Evolutionary conservation across 75 land plant genomes (phyloP).

Genomic region (Adiantum capillusveneris): DNA sequence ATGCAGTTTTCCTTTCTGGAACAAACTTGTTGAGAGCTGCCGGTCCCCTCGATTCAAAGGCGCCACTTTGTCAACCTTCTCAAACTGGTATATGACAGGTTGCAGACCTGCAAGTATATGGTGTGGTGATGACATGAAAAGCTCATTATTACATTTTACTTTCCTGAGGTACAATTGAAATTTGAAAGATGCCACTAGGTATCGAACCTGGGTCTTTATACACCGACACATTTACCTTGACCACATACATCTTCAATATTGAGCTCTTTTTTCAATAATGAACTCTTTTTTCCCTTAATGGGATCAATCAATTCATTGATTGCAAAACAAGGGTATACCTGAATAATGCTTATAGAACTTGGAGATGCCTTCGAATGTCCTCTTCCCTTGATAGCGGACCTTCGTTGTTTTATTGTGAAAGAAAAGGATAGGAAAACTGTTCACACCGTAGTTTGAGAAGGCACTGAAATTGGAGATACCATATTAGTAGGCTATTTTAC

Average conservation of each 20-base stretch:
- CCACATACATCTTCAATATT: too few relatives aligned
- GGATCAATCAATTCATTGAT: too few relatives aligned
- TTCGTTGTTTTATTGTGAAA: constrained; percentile 68
- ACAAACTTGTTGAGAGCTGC: too few relatives aligned
- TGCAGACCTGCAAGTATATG: not conserved
- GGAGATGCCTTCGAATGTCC: constrained; percentile 42
- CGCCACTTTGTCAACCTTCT: not conserved
- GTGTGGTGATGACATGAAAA: too few relatives aligned
- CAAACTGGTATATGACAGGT: not conserved
- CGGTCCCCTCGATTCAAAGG: not conserved
- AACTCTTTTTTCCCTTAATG: too few relatives aligned
- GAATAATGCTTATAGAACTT: constrained; percentile 68
- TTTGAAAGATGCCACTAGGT: too few relatives aligned
- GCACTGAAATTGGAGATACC: constrained; percentile 65
- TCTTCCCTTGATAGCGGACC: constrained; percentile 71
- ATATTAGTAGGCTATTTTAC: too few relatives aligned
- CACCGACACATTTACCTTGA: too few relatives aligned
- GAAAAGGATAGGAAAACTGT: constrained; percentile 84
- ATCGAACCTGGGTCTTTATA: too few relatives aligned
- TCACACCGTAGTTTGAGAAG: constrained; percentile 87
- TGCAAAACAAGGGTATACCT: constrained; percentile 32
- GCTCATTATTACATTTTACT: too few relatives aligned
- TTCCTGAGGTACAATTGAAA: too few relatives aligned
- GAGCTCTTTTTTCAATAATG: too few relatives aligned
- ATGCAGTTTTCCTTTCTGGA: not conserved